These are phyloP conservation scores for Amanita thiersii DNA, from an alignment of 768 basidiomycete genomes.

Conservation along the genomic window DNA sequence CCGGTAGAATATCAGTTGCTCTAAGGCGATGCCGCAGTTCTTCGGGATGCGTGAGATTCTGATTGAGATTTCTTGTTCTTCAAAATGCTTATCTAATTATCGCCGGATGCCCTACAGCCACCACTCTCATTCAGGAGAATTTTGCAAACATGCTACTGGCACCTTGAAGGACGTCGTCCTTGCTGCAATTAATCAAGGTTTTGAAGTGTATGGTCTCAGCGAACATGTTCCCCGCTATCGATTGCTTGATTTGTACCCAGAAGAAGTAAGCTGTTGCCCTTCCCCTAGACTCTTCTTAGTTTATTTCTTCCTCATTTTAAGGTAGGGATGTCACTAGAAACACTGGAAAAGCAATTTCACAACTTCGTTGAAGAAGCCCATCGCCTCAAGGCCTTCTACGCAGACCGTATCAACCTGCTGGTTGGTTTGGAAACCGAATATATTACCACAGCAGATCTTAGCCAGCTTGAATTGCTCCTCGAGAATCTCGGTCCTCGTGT, in stretches of 20 bases:
- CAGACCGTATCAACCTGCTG: constrained; percentile 61
- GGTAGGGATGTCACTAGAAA: constrained; percentile 44
- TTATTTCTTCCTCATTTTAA: constrained; percentile 20
- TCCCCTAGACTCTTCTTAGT: constrained; percentile 7
- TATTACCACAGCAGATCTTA: constrained; percentile 64
- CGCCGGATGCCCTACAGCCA: constrained; percentile 70
- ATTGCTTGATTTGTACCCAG: constrained; percentile 78
- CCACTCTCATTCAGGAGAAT: constrained; percentile 91
- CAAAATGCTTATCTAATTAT: too few relatives aligned
- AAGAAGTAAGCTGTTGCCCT: constrained; percentile 61
- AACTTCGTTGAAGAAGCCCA: constrained; percentile 74
- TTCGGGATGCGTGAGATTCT: too few relatives aligned
- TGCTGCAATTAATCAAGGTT: constrained; percentile 73
- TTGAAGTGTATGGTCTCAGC: constrained; percentile 77
- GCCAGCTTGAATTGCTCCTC: constrained; percentile 47
- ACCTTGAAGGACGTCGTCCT: constrained; percentile 72
- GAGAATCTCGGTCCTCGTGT: constrained; percentile 39
- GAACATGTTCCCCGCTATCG: constrained; percentile 94
- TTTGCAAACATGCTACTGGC: constrained; percentile 85
- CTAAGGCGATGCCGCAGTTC: too few relatives aligned
- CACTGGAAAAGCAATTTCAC: constrained; percentile 58
- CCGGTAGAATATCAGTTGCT: too few relatives aligned
- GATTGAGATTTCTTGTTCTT: too few relatives aligned
- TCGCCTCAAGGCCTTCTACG: constrained; percentile 58
- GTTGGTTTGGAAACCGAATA: constrained; percentile 92